phyloP scores from a whole-genome alignment of 345 rosid genomes.

The Eucalyptus tenuipes region DNA sequence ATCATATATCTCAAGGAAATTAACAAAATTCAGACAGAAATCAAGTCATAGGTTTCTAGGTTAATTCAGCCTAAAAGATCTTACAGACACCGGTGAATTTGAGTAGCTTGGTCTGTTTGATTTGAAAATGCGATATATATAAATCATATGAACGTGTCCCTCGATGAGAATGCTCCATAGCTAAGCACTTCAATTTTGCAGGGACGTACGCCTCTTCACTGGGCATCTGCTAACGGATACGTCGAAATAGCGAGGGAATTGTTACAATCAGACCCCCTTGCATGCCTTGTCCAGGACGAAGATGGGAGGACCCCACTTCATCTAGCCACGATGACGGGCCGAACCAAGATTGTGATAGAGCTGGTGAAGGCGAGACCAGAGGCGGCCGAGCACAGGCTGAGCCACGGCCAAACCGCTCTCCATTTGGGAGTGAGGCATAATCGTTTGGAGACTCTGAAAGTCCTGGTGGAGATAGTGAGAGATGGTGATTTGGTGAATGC shows the following conservation, averaged over 20 bases:
- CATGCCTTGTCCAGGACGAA: background rate
- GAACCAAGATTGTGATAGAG: background rate
- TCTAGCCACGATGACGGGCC: background rate
- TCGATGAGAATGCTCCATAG: background rate
- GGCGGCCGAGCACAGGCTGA: background rate
- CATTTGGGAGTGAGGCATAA: background rate
- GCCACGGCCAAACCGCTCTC: background rate
- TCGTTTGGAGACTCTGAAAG: background rate
- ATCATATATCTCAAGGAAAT: background rate
- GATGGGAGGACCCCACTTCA: background rate
- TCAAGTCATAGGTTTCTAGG: background rate
- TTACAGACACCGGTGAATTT: background rate
- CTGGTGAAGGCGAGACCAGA: background rate
- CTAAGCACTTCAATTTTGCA: background rate
- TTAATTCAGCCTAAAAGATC: background rate
- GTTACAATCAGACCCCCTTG: background rate
- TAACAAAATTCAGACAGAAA: no score
- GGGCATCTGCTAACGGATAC: background rate
- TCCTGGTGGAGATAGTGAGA: background rate
- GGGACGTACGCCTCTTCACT: background rate
- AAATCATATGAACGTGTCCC: background rate
- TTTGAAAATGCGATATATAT: no score
- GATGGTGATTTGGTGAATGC: background rate
- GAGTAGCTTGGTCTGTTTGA: rapidly evolving
- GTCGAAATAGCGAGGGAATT: background rate